Conservation (phyloP, 2,329 filamentous ascomycete species). For the Dichotomopilus funicola region DNA sequence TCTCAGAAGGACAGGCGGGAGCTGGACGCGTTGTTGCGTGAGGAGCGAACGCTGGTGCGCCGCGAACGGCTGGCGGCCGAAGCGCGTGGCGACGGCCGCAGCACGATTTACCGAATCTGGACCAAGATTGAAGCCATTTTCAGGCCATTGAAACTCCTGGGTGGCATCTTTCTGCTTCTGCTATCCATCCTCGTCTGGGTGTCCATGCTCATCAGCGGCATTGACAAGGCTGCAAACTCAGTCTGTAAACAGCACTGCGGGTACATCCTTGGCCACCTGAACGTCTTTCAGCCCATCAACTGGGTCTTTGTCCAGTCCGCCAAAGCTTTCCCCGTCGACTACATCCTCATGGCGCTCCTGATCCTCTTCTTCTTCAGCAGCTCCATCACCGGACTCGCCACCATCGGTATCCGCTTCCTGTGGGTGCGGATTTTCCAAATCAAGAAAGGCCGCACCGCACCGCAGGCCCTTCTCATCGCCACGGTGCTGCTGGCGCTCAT, state of each 20-base stretch:
- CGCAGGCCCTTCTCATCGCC: conserved; percentile 83
- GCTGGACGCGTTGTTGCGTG: conserved; percentile 76
- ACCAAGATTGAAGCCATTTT: conserved; percentile 75
- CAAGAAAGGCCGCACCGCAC: conserved; percentile 78
- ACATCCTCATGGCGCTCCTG: conserved; percentile 78
- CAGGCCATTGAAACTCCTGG: conserved; percentile 80
- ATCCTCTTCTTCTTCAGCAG: conserved; percentile 83
- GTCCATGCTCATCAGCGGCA: conserved; percentile 90
- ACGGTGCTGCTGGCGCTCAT: conserved; percentile 88
- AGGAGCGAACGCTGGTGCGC: conserved; percentile 86
- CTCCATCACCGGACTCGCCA: conserved; percentile 78
- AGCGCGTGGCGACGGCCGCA: conserved; percentile 68
- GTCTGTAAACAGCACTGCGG: conserved; percentile 85
- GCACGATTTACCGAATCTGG: conserved; percentile 68
- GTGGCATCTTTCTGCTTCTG: conserved; percentile 70
- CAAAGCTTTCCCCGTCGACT: conserved; percentile 84
- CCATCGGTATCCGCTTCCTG: conserved; percentile 88
- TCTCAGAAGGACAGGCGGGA: conserved; percentile 83
- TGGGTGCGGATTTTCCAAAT: conserved; percentile 94
- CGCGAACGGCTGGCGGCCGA: conserved; percentile 83
- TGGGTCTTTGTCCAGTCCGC: conserved; percentile 78
- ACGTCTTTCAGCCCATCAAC: conserved; percentile 93
- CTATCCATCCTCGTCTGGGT: conserved; percentile 72
- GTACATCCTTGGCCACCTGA: conserved; percentile 79
- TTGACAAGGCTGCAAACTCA: conserved; percentile 95